phyloP scores from a whole-genome alignment of 768 basidiomycete species.

The Dentipellis sp. region DNA sequence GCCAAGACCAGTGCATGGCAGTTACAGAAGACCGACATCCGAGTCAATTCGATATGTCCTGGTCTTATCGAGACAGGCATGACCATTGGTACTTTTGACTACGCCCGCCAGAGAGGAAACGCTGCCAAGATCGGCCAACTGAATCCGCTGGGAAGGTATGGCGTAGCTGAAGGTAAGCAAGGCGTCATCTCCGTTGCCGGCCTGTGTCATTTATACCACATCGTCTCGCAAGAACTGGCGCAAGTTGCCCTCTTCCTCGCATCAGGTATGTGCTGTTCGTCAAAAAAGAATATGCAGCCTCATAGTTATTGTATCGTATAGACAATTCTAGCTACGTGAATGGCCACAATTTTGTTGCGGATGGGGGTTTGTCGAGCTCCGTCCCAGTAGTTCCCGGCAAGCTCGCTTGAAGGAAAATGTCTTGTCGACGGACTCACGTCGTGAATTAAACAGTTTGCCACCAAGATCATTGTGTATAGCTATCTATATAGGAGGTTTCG shows the following conservation, averaged over 20 bases:
- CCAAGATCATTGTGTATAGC: no score
- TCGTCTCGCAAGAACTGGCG: constrained; percentile 59
- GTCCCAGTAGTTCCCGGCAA: constrained; percentile 73
- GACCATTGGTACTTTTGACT: constrained; percentile 71
- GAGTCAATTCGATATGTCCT: constrained; percentile 86
- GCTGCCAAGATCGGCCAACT: constrained; percentile 70
- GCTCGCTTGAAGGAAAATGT: constrained; percentile 32
- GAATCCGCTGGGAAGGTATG: constrained; percentile 77
- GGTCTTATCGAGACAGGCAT: constrained; percentile 92
- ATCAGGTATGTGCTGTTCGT: constrained; percentile 43
- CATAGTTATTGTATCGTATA: constrained; percentile 19
- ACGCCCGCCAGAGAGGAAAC: constrained; percentile 69
- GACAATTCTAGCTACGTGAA: constrained; percentile 91
- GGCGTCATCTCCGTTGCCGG: background rate
- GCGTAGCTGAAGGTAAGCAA: constrained; percentile 62
- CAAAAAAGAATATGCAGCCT: background rate
- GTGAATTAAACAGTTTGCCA: no score
- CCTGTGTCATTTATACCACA: constrained; percentile 6
- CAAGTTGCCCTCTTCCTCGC: constrained; percentile 80
- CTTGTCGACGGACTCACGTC: background rate
- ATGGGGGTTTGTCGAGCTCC: constrained; percentile 78
- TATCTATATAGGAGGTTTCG: no score
- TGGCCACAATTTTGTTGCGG: constrained; percentile 79
- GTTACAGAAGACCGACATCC: constrained; percentile 72
- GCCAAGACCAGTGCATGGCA: constrained; percentile 78